A percentile compares a stretch with the other conserved stretches of the same genome.
Conservation (phyloP, 2,329 filamentous ascomycete genomes). For the Ascochyta fabae region DNA sequence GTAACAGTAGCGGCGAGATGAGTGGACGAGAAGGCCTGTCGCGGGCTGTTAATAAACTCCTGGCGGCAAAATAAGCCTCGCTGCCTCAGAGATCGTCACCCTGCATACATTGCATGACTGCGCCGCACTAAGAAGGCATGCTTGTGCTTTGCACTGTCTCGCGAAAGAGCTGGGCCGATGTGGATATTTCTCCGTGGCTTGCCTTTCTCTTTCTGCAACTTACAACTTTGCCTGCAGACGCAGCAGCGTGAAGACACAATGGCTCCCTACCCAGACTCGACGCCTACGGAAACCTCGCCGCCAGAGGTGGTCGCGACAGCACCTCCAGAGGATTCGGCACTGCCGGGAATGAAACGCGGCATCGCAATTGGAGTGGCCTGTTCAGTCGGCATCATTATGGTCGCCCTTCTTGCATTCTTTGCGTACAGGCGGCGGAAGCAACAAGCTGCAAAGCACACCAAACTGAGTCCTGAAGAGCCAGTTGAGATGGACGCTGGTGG, state of each 20-base stretch:
- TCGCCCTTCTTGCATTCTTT: slow-evolving; percentile 31
- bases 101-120: slow-evolving; percentile 17
- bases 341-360: slow-evolving; percentile 41
- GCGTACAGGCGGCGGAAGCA: slow-evolving; percentile 30
- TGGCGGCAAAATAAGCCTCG: slow-evolving; percentile 21
- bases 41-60: slow-evolving; percentile 18
- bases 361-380: slow-evolving; percentile 38
- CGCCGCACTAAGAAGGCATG: slow-evolving; percentile 16
- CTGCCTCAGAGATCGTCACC: slow-evolving; percentile 16
- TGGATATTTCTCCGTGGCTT: slow-evolving; percentile 2
- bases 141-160: slow-evolving; percentile 9
- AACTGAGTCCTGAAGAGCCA: slow-evolving; percentile 8
- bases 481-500: slow-evolving; percentile 10
- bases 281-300: background rate
- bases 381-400: slow-evolving; percentile 30
- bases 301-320: background rate
- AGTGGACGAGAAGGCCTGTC: slow-evolving; percentile 10
- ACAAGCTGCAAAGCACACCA: slow-evolving; percentile 8
- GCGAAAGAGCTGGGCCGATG: slow-evolving; percentile 1
- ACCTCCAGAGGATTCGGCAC: slow-evolving; percentile 10
- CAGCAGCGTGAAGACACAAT: slow-evolving; percentile 2
- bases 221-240: background rate
- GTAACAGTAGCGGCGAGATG: slow-evolving; percentile 12
- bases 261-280: slow-evolving; percentile 13
- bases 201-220: background rate